Evolutionary conservation across 352 stramenopile species (phyloP), one percentile per base, ranked within the genome.

Genomic region (Aphanomyces stellatus): DNA sequence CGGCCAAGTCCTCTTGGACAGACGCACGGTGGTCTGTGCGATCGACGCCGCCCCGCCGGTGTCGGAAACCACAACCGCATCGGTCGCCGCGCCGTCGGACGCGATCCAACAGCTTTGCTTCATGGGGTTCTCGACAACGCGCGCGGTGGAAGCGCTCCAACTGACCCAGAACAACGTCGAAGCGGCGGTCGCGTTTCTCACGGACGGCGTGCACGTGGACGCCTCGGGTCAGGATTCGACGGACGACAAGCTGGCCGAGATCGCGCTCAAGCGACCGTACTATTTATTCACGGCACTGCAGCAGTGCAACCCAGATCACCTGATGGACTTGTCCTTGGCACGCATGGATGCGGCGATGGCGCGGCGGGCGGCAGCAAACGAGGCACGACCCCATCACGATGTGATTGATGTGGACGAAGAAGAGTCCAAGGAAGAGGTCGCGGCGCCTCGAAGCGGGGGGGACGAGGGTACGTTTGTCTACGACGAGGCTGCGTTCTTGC

Each of bases 111-210:
- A 41, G 24, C 28, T 67, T 15, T 11, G 28, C 8, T 30, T 13
- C 11, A 67, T 67, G 60, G 60, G 60, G 1, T 67, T 67, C 57
- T 46, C 60, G 22, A 46, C 48, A 4, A 51, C 5, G 22, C 33
- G 33, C 8, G 40, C 60, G 8, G 6, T 28, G 30, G 22, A 67
- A 17, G 60, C 60, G 24, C 37, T 67, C 5, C 2, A n/a, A 22
- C 7, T 48, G 17, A 19, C 37, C 33, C 28, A 59, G 17, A 60
- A 67, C 34, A 67, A 28, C 49, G 40, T 67, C 28, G 60, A 67
- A 46, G 33, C 27, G 3, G 41, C 60, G 13, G 48, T 67, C 13
- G 49, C 49, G 2, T 67, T 51, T 51, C 48, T 67, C 13, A 67
- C 60, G 11, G 60, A 67, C n/a, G 24, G 37, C 4, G 57, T 56